Evolutionary conservation across 345 rosid species (phyloP).

Genomic region (Psidium friedrichsthalianum): DNA sequence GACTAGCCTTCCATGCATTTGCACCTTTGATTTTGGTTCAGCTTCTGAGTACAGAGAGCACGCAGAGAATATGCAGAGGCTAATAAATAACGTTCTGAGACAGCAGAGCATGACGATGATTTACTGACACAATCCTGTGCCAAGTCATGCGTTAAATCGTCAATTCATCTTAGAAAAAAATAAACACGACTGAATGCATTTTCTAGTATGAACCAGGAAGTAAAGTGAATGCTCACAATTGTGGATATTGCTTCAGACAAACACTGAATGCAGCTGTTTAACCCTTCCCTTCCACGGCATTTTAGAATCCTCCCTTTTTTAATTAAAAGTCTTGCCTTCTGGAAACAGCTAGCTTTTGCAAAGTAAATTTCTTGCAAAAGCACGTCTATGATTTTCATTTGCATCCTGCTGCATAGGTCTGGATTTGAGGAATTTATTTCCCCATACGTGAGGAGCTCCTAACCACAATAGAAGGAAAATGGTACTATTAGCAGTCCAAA

Average conservation of each 20-base stretch:
- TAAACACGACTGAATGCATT: neutral
- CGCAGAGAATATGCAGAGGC: slow-evolving; percentile 65
- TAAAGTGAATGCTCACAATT: slow-evolving; percentile 25
- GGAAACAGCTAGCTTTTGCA: slow-evolving; percentile 17
- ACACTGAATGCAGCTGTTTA: slow-evolving; percentile 40
- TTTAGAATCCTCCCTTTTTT: slow-evolving; percentile 49
- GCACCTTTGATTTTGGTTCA: slow-evolving; percentile 81
- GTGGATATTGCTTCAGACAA: slow-evolving; percentile 63
- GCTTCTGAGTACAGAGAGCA: slow-evolving; percentile 64
- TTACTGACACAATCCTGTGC: neutral
- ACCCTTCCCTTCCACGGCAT: slow-evolving; percentile 37
- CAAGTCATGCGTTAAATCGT: neutral
- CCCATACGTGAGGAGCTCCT: slow-evolving; percentile 79
- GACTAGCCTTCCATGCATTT: slow-evolving; percentile 20
- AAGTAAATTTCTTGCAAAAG: slow-evolving; percentile 45
- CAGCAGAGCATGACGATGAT: slow-evolving; percentile 3
- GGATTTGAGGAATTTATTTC: slow-evolving; percentile 34
- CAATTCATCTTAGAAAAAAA: neutral
- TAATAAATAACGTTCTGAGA: slow-evolving; percentile 29
- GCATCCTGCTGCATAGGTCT: slow-evolving; percentile 45
- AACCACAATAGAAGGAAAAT: slow-evolving; percentile 7
- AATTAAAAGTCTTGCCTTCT: slow-evolving; percentile 51
- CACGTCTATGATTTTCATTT: slow-evolving; percentile 30
- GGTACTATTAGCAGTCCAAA: neutral
- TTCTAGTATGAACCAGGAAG: neutral